Conservation (phyloP, 805 yeast genomes). For the Wilhelminamyces savonicus region DNA sequence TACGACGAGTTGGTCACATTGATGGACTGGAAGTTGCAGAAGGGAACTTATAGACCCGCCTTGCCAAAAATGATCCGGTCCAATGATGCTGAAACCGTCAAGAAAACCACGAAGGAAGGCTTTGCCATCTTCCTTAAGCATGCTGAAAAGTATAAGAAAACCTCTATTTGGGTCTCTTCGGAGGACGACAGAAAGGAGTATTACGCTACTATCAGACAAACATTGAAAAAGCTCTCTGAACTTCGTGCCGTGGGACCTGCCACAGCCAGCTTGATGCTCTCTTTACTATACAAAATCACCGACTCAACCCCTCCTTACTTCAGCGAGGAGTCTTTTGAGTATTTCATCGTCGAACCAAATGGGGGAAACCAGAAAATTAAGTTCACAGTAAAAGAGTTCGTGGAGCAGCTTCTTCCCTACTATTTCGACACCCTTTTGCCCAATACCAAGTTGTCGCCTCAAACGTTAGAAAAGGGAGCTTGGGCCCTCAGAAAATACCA, state of each 20-base stretch:
- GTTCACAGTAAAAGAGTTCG: conserved; percentile 37
- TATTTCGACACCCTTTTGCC: conserved; percentile 10
- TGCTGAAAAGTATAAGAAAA: conserved; percentile 3
- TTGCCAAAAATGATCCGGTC: conserved; percentile 35
- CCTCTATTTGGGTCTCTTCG: not conserved
- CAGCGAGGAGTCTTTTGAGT: conserved; percentile 42
- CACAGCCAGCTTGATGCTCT: conserved; percentile 38
- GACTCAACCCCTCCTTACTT: conserved; percentile 37
- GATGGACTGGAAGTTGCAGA: conserved; percentile 44
- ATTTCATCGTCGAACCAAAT: conserved; percentile 20
- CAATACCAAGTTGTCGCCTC: conserved; percentile 4
- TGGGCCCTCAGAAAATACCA: conserved; percentile 32
- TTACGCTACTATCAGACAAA: conserved; percentile 10
- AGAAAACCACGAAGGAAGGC: conserved; percentile 23
- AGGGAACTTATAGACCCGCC: conserved; percentile 40
- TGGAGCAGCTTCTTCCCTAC: conserved; percentile 24
- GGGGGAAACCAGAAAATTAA: conserved; percentile 27
- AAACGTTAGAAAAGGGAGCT: conserved; percentile 26
- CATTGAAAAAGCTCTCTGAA: conserved; percentile 26
- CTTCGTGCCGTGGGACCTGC: conserved; percentile 48
- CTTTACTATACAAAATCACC: conserved; percentile 19
- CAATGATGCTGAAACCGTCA: conserved; percentile 26
- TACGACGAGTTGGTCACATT: conserved; percentile 33
- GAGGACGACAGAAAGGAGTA: conserved; percentile 8
- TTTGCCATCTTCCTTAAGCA: conserved; percentile 6